Evolutionary conservation across 139 green algal species (phyloP).

Genomic region (Chlamydomonas eustigma): DNA sequence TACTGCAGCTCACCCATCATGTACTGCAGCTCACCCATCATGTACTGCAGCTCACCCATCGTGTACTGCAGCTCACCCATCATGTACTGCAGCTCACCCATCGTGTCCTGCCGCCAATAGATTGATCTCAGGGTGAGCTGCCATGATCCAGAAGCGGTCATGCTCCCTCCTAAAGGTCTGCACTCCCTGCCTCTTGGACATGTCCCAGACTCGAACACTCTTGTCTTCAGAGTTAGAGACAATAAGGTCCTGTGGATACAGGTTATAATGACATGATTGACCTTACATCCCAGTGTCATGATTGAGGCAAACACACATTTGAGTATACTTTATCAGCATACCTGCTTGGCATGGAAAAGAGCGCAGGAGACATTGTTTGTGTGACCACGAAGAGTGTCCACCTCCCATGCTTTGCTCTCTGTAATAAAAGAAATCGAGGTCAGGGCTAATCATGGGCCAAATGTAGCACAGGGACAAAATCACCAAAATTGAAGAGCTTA

Average conservation of each 20-base stretch:
- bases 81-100: conserved; percentile 49
- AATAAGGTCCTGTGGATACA: conserved; percentile 93
- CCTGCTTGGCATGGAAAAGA: conserved; percentile 95
- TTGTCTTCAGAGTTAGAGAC: conserved; percentile 99
- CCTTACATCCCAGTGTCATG: no score
- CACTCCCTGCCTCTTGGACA: conserved; percentile 94
- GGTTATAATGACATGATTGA: no score
- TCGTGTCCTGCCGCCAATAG: conserved; percentile 97
- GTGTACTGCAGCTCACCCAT: no score
- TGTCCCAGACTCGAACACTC: conserved; percentile 97
- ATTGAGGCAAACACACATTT: no score
- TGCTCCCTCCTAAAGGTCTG: conserved; percentile 96
- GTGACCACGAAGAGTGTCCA: conserved; percentile 98
- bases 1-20: no score
- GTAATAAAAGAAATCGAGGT: no score
- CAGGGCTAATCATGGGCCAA: no score
- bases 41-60: no score
- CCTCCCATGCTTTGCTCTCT: conserved; percentile 99
- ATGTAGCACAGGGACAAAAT: no score
- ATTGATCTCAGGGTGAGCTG: conserved; percentile 96
- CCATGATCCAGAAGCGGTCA: conserved; percentile 96
- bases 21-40: no score
- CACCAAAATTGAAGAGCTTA: no score
- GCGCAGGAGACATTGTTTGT: conserved; percentile 99
- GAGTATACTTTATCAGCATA: no score